Evolutionary conservation across 1,284 basidiomycete genomes (phyloP), one percentile per base, ranked within the genome.

Genomic region (Volvariella surrecta): DNA sequence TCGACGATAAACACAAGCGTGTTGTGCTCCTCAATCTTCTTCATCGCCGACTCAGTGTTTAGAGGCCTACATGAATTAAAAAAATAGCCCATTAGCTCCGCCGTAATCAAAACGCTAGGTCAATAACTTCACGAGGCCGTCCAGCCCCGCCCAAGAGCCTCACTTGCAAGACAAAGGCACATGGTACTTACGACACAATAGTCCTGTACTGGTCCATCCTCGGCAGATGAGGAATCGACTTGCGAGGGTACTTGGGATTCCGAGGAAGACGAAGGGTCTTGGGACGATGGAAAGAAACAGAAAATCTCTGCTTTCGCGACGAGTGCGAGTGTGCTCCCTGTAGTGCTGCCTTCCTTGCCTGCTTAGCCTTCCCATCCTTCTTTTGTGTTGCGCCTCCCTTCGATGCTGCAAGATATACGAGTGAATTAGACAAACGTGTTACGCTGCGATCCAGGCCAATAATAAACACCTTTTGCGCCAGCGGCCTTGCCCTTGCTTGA

Each of bases 1-100:
- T 98, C 94, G 44, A 96, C 92, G 54, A 98, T 88, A 76, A 98
- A 98, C 50, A 98, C 94, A 48, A 99, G 81, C 37, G 95, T 98
- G 76, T 99, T 99, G 77, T 97, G 85, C 70, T 98, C 95, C 77
- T 99, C 95, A 54, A 99, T 98, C 83, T 99, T 97, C 79, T 91
- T 91, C 88, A 90, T 91, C 48, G 88, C 89, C 10, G 79, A 82
- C 63, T 91, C 86, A 2, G 86, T 89, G 74, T 85, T 89, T 61
- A 89, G 60, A 17, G 86, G 85, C 45, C 81, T 84, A 42, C 2
- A 6, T 18, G 24, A 28, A 28, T 6, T 11, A 28, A 28, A 28
- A 6, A 11, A 28, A 11, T 6, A 28, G 24, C 11, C 11, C 11
- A 11, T 28, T 28, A 28, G 24, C 24, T 28, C 11, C 24, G 11